Evolutionary conservation across 345 rosid species (phyloP).

Genomic region (Aquilaria sinensis): DNA sequence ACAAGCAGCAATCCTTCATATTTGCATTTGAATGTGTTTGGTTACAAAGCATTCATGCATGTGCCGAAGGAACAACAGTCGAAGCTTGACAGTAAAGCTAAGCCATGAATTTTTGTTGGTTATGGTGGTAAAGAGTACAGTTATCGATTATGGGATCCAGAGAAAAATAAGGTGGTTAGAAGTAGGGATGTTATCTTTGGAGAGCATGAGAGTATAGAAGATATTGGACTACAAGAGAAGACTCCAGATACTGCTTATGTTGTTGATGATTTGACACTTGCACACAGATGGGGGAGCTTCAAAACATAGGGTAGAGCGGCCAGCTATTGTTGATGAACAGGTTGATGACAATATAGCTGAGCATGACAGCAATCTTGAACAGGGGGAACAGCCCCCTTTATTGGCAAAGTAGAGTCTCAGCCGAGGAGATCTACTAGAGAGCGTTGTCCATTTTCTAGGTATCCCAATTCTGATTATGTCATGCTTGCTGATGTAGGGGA

Average conservation of each 20-base stretch:
- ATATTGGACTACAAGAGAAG: too few relatives aligned
- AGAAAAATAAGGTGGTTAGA: neutral
- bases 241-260: too few relatives aligned
- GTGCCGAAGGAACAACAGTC: neutral
- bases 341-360: neutral
- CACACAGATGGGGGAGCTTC: neutral
- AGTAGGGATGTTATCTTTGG: neutral
- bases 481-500: neutral
- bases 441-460: neutral
- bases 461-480: neutral
- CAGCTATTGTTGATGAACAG: neutral
- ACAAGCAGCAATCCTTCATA: too few relatives aligned
- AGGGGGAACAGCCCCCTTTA: neutral
- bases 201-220: neutral
- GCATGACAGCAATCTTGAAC: too few relatives aligned
- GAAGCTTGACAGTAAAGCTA: neutral
- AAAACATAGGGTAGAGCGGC: neutral
- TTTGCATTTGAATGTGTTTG: neutral
- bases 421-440: neutral
- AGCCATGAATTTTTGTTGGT: neutral
- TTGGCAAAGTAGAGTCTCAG: neutral
- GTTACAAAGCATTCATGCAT: neutral
- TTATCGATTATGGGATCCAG: neutral
- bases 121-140: neutral
- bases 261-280: too few relatives aligned